Conservation (phyloP, 768 basidiomycete genomes). For the Trametes punicea region DNA sequence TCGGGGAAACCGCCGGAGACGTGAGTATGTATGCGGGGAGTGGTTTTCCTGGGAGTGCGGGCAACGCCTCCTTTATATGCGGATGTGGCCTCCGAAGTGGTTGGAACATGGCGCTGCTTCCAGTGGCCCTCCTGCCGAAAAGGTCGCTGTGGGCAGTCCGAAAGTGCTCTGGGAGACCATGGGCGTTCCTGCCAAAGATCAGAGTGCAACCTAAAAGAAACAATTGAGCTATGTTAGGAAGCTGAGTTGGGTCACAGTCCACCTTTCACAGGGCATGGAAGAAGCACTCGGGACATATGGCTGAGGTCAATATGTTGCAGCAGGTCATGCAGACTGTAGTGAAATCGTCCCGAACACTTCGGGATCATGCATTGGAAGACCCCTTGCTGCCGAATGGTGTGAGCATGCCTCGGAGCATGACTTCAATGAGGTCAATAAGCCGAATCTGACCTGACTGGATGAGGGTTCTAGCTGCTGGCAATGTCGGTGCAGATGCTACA, state of each 20-base stretch:
- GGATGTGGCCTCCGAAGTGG: background rate
- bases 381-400: background rate
- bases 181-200: slow-evolving; percentile 1
- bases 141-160: background rate
- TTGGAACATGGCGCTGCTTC: background rate
- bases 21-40: background rate
- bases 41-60: background rate
- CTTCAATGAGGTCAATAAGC: background rate
- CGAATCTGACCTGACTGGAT: slow-evolving; percentile 1
- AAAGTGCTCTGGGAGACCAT: slow-evolving; percentile 1
- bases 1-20: background rate
- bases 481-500: slow-evolving; percentile 16
- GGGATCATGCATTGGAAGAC: slow-evolving; percentile 5
- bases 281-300: slow-evolving; percentile 14
- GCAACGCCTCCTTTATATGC: background rate
- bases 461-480: background rate
- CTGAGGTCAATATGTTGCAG: slow-evolving; percentile 14
- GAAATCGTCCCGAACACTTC: slow-evolving; percentile 11
- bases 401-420: background rate
- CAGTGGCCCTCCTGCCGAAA: background rate
- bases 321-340: slow-evolving; percentile 9
- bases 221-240: background rate
- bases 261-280: slow-evolving; percentile 22
- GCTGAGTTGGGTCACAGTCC: background rate
- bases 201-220: background rate